Conservation (phyloP, 345 rosid species). For the Bruguiera parviflora region DNA sequence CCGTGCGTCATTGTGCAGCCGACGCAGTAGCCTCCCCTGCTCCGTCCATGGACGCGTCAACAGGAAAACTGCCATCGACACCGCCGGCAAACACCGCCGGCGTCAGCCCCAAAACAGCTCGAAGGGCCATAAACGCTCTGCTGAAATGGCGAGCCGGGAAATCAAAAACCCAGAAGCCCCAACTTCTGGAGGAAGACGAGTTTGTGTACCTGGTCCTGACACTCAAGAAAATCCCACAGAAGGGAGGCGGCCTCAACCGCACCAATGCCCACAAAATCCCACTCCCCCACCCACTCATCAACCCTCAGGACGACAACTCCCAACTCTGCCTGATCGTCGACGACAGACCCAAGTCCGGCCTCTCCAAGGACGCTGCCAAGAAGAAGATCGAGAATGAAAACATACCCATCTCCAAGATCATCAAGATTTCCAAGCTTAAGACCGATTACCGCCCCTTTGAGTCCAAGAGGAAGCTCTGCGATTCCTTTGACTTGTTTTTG, state of each 20-base stretch:
- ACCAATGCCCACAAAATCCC: constrained; percentile 49
- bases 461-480: constrained; percentile 49
- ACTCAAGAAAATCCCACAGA: constrained; percentile 64
- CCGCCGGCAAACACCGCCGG: constrained; percentile 6
- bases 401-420: constrained; percentile 58
- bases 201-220: constrained; percentile 52
- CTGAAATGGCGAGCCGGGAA: constrained; percentile 51
- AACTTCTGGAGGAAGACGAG: constrained; percentile 69
- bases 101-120: constrained; percentile 36
- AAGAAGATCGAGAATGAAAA: constrained; percentile 65
- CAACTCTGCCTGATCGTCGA: constrained; percentile 74
- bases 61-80: too few species aligned
- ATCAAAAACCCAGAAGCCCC: constrained; percentile 48
- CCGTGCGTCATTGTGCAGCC: too few species aligned
- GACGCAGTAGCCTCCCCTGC: too few species aligned
- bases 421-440: constrained; percentile 61
- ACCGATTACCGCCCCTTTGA: constrained; percentile 47
- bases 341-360: constrained; percentile 61
- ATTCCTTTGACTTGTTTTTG: constrained; percentile 46
- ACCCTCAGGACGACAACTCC: constrained; percentile 32
- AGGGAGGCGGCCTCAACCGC: constrained; percentile 24
- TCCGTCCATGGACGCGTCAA: too few species aligned
- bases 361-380: constrained; percentile 49
- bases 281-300: constrained; percentile 49
- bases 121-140: constrained; percentile 44